A percentile compares a stretch with the other conserved stretches of the same genome.
phyloP scores from a whole-genome alignment of 306 rosid species.

The Prunus persica region Prunus_persica_NCBIv2 NC_034016.1:9596001-9596500 shows the following conservation, averaged over 20 bases:
- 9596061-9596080: slow-evolving; percentile 83
- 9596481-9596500: slow-evolving; percentile 71
- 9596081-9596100: slow-evolving; percentile 73
- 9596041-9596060: slow-evolving; percentile 82
- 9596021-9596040: slow-evolving; percentile 88
- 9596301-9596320: slow-evolving; percentile 79
- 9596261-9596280: slow-evolving; percentile 65
- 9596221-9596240: slow-evolving; percentile 79
- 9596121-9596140: slow-evolving; percentile 78
- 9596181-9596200: slow-evolving; percentile 74
- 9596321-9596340: slow-evolving; percentile 62
- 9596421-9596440: slow-evolving; percentile 78
- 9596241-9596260: slow-evolving; percentile 65
- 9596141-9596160: slow-evolving; percentile 77
- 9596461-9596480: slow-evolving; percentile 77
- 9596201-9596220: slow-evolving; percentile 76
- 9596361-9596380: slow-evolving; percentile 76
- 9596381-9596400: slow-evolving; percentile 59
- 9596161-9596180: slow-evolving; percentile 72
- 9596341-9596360: slow-evolving; percentile 82
- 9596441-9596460: slow-evolving; percentile 58
- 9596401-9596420: slow-evolving; percentile 71
- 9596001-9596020: slow-evolving; percentile 89
- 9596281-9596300: slow-evolving; percentile 77
- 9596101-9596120: slow-evolving; percentile 71